These are phyloP conservation scores for Toxicodendron radicans DNA, from an alignment of 345 rosid species.

Conservation along the genomic window DNA sequence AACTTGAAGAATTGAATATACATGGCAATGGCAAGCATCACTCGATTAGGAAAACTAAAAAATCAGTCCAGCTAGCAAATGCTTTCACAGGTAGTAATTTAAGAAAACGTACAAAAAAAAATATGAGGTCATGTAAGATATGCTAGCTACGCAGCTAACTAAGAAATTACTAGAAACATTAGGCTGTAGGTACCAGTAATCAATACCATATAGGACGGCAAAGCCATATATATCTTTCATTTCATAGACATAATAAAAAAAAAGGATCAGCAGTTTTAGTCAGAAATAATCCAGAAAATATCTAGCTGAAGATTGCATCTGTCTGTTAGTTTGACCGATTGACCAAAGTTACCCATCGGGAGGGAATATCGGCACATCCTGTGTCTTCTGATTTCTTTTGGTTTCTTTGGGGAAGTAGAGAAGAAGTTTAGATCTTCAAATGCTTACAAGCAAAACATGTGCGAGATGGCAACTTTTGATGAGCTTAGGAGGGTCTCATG, in stretches of 20 bases:
- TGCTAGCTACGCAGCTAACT: not conserved
- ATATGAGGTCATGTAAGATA: constrained; percentile 14
- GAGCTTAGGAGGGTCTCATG: constrained; percentile 43
- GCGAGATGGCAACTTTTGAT: not conserved
- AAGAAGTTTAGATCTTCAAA: constrained; percentile 5
- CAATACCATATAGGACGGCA: constrained; percentile 13
- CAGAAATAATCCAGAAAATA: constrained; percentile 23
- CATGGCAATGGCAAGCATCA: constrained; percentile 7
- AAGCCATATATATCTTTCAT: not conserved
- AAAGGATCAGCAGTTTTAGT: constrained; percentile 13
- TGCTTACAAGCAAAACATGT: not conserved
- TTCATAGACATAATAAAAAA: not conserved
- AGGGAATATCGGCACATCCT: not conserved
- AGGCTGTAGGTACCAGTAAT: constrained; percentile 1
- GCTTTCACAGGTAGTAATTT: not conserved
- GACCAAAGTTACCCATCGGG: constrained; percentile 21
- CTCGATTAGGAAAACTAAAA: constrained; percentile 24
- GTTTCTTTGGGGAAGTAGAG: not conserved
- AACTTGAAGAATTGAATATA: not conserved
- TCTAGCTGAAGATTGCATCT: constrained; percentile 29
- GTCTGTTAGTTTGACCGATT: constrained; percentile 39
- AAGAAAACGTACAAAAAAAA: not conserved
- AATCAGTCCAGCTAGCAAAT: constrained; percentile 2
- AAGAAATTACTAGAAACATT: not conserved
- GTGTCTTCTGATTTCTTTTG: not conserved